Percentiles rank a stretch among this genome's conserved stretches.
These are phyloP conservation scores for Avena insularis DNA, from an alignment of 176 grass and related monocot genomes.

Conservation along the genomic window DNA sequence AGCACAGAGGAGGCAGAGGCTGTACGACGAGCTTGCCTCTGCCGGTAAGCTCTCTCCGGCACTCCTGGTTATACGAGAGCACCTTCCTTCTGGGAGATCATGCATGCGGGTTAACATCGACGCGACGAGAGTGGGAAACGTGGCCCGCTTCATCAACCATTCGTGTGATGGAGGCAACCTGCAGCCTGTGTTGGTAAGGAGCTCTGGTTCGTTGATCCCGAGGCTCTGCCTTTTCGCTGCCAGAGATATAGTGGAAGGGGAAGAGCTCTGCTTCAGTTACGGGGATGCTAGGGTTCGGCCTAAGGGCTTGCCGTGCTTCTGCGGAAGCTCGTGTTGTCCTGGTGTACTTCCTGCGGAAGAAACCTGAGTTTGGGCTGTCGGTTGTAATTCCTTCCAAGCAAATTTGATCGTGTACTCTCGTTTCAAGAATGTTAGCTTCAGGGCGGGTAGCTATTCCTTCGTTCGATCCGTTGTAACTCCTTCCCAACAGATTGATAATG, in stretches of 20 bases:
- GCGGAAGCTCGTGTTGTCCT: slow-evolving; percentile 60
- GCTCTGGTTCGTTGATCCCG: slow-evolving; percentile 69
- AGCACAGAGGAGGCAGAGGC: slow-evolving; percentile 57
- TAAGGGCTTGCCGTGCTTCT: slow-evolving; percentile 67
- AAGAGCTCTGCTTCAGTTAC: slow-evolving; percentile 85
- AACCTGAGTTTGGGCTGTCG: slow-evolving; percentile 44
- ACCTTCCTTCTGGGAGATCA: slow-evolving; percentile 85
- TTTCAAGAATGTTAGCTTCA: not conserved
- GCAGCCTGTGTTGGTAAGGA: slow-evolving; percentile 70
- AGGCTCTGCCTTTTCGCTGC: slow-evolving; percentile 84
- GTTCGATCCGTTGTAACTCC: not conserved
- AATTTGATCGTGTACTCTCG: not conserved
- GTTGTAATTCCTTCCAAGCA: not conserved
- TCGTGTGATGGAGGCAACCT: slow-evolving; percentile 96
- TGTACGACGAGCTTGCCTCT: slow-evolving; percentile 77
- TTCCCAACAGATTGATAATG: not conserved
- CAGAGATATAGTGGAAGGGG: slow-evolving; percentile 59
- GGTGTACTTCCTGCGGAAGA: slow-evolving; percentile 85
- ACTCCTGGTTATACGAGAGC: slow-evolving; percentile 79
- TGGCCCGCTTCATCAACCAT: slow-evolving; percentile 89
- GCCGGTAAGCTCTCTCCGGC: slow-evolving; percentile 64
- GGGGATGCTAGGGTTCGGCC: slow-evolving; percentile 52
- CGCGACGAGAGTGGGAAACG: slow-evolving; percentile 79
- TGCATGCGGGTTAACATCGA: slow-evolving; percentile 89
- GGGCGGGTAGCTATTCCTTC: not conserved